phyloP scores from a whole-genome alignment of 2,329 filamentous ascomycete species.

The Emmonsia crescens region DNA sequence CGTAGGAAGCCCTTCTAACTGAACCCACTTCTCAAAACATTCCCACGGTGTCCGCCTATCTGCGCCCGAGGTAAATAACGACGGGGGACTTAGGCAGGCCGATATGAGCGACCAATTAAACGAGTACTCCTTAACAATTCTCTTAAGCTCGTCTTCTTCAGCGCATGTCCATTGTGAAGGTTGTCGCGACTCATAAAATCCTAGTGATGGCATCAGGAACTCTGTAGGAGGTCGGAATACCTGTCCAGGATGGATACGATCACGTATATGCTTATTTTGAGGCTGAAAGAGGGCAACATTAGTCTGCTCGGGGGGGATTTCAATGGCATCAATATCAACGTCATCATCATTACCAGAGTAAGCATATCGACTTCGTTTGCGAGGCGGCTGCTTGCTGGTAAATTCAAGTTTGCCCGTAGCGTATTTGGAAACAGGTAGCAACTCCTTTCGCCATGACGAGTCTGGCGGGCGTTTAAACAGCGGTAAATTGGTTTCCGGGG shows the following conservation, averaged over 20 bases:
- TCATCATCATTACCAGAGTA: slow-evolving; percentile 62
- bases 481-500: slow-evolving; percentile 48
- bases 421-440: slow-evolving; percentile 77
- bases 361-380: slow-evolving; percentile 71
- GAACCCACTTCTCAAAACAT: slow-evolving; percentile 95
- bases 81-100: slow-evolving; percentile 62
- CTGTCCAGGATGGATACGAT: slow-evolving; percentile 80
- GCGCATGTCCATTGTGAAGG: slow-evolving; percentile 84
- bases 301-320: slow-evolving; percentile 56
- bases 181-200: slow-evolving; percentile 77
- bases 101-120: slow-evolving; percentile 98
- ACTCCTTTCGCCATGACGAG: slow-evolving; percentile 61
- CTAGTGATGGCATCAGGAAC: slow-evolving; percentile 76
- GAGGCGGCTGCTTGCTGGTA: slow-evolving; percentile 51
- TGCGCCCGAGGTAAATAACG: slow-evolving; percentile 69
- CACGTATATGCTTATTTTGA: slow-evolving; percentile 79
- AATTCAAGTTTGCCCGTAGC: slow-evolving; percentile 70
- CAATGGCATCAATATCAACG: slow-evolving; percentile 40
- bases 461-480: slow-evolving; percentile 55
- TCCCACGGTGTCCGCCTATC: slow-evolving; percentile 95
- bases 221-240: slow-evolving; percentile 90
- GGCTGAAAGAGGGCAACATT: slow-evolving; percentile 81
- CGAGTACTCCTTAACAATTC: slow-evolving; percentile 78
- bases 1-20: slow-evolving; percentile 75
- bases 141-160: slow-evolving; percentile 82